Evolutionary conservation across 1,284 basidiomycete species (phyloP), one percentile per base, ranked within the genome.

Genomic region (Cutaneotrichosporon sp.): DNA sequence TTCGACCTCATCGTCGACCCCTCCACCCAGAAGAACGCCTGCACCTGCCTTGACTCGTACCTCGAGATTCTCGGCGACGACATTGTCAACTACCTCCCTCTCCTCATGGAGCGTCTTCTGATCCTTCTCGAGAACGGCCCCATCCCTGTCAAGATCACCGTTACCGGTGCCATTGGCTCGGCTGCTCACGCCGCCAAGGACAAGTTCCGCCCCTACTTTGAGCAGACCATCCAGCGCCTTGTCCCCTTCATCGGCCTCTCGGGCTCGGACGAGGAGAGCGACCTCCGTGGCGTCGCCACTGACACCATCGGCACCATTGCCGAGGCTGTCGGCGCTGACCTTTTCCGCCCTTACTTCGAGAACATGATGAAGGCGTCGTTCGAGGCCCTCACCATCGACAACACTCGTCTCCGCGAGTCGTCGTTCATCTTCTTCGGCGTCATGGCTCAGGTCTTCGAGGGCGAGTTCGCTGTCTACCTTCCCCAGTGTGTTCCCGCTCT

Each of bases 401-500:
- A 84, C 76, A 89, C 94, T 6, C 86, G 94, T 67, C 84, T 99
- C 66, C 87, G 93, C 71, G 97, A 99, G 81, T 97, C 94, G 81
- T 92, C 90, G 75, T 99, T 97, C 88, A 85, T 99, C 74, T 98
- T 98, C 87, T 99, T 99, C 73, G 92, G 94, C 67, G 93, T 97
- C 71, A 96, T 99, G 91, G 90, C 95, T 31, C 87, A 91, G 60
- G 94, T 99, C 32, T 99, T 97, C 75, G 91, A 88, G 67, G 91
- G 92, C 68, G 95, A 99, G 76, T 98, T 99, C 74, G 89, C 91
- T 9, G 86, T 86, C 21, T 98, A 92, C 82, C 86, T 99, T 40
- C 87, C 89, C 21, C 87, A 86, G 69, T 92, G 97, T 67, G 88
- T 99, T 40, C 93, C 95, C 46, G 85, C 90, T 56, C 86, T 99